phyloP scores from a whole-genome alignment of 179 eudicot genomes.

The Pouteria campechiana region DNA sequence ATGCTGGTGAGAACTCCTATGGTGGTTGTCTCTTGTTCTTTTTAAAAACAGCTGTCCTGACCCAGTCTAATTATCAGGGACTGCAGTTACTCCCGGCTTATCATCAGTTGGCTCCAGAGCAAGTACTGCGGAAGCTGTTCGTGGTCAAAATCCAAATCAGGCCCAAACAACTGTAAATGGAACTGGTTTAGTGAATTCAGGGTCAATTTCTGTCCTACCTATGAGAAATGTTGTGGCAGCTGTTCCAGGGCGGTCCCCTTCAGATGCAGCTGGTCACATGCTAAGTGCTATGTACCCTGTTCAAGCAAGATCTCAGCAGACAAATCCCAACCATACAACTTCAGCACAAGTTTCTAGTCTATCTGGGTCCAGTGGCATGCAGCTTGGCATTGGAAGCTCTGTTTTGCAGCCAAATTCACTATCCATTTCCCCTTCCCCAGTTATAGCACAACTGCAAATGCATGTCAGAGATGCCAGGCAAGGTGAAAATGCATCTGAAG shows the following conservation, averaged over 20 bases:
- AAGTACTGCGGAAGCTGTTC: constrained; percentile 43
- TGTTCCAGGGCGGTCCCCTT: constrained; percentile 33
- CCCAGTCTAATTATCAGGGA: constrained; percentile 16
- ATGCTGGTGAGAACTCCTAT: constrained; percentile 47
- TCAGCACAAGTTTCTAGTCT: too few species aligned
- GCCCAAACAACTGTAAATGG: constrained; percentile 22
- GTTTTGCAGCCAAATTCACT: too few species aligned
- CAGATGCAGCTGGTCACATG: constrained; percentile 23
- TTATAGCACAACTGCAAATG: too few species aligned
- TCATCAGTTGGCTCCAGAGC: constrained; percentile 59
- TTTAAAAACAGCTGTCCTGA: background rate
- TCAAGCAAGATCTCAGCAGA: too few species aligned
- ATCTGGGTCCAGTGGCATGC: too few species aligned
- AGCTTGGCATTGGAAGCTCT: too few species aligned
- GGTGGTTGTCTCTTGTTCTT: background rate
- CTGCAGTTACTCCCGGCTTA: constrained; percentile 27
- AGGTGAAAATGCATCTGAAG: too few species aligned
- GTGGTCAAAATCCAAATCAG: too few species aligned
- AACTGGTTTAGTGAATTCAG: constrained; percentile 31
- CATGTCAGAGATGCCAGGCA: too few species aligned
- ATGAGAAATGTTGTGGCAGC: constrained; percentile 39
- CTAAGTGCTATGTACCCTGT: too few species aligned
- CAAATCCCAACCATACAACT: too few species aligned
- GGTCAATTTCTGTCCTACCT: constrained; percentile 25
- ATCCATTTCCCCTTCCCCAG: too few species aligned